Percentiles rank a stretch among this genome's conserved stretches.
These are phyloP conservation scores for Cunninghamia lanceolata DNA, from an alignment of 75 land plant genomes.

Conservation along the genomic window DNA sequence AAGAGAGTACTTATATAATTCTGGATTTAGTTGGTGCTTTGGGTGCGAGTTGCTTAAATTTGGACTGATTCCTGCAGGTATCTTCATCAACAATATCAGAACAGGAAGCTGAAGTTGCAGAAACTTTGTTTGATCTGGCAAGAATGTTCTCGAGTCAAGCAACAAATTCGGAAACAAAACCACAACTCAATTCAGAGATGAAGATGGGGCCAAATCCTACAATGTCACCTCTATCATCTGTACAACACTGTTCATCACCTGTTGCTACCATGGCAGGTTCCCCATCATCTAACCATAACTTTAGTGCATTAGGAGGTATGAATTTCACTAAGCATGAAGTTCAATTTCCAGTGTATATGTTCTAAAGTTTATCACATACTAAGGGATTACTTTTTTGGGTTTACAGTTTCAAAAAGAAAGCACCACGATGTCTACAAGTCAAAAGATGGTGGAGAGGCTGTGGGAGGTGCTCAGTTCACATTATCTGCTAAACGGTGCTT, in stretches of 20 bases:
- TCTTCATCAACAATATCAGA: slow-evolving; percentile 27
- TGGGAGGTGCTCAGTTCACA: not conserved
- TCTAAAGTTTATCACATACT: not conserved
- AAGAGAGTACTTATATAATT: not conserved
- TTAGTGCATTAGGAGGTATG: slow-evolving; percentile 6
- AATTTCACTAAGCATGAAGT: not conserved
- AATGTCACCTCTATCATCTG: not conserved
- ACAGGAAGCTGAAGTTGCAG: slow-evolving; percentile 46
- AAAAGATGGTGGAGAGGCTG: slow-evolving; percentile 18
- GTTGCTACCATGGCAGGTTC: not conserved
- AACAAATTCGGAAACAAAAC: slow-evolving; percentile 17
- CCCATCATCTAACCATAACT: not conserved
- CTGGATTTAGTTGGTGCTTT: not conserved
- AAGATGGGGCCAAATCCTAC: not conserved
- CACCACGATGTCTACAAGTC: slow-evolving; percentile 18
- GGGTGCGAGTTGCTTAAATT: not conserved
- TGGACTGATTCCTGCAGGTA: slow-evolving; percentile 13
- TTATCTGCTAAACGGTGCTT: not conserved
- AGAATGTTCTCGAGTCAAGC: slow-evolving; percentile 24
- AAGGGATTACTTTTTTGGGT: not conserved
- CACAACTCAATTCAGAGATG: slow-evolving; percentile 5
- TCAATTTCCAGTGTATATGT: not conserved
- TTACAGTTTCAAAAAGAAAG: slow-evolving; percentile 26
- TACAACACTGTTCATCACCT: not conserved
- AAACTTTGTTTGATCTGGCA: slow-evolving; percentile 44